Percentiles rank a stretch among this genome's conserved stretches.
Conservation (phyloP, 495 filamentous ascomycete species). For the Aspergillus heteromorphus region DNA sequence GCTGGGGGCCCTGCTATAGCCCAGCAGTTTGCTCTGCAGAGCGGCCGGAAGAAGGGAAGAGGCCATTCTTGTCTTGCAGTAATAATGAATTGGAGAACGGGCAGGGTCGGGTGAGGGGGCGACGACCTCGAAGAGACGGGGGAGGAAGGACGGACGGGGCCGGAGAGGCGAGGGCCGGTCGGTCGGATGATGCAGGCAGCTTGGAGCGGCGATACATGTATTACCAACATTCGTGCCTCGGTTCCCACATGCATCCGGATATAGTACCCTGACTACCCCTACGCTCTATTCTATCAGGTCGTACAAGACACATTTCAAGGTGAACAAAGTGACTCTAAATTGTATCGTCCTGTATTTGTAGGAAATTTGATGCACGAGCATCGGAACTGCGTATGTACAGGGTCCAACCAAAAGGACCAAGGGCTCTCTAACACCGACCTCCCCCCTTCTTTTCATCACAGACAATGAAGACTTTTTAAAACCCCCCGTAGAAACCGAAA, state of each 20-base stretch:
- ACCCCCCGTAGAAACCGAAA: constrained; percentile 19
- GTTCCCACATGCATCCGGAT: constrained; percentile 17
- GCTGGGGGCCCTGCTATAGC: constrained; percentile 44
- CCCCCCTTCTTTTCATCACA: constrained; percentile 20
- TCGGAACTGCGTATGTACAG: constrained; percentile 36
- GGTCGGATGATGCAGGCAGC: constrained; percentile 11
- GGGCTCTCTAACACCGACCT: constrained; percentile 29
- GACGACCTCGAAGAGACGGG: constrained; percentile 11
- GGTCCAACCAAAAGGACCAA: constrained; percentile 16
- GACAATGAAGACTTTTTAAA: constrained; percentile 32
- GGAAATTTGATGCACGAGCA: constrained; percentile 4
- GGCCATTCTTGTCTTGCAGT: constrained; percentile 27
- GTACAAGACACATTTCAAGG: too few relatives aligned
- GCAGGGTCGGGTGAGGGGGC: neutral
- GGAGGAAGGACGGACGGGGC: constrained; percentile 9
- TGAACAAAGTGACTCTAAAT: neutral
- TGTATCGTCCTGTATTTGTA: neutral
- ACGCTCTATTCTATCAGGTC: too few relatives aligned
- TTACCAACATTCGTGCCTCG: too few relatives aligned
- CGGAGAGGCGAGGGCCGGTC: constrained; percentile 1
- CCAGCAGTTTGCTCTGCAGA: constrained; percentile 40
- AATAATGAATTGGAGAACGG: neutral
- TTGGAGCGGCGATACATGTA: neutral
- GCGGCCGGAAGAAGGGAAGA: constrained; percentile 33
- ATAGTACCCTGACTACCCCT: too few relatives aligned